Evolutionary conservation across 1,284 basidiomycete genomes (phyloP), one percentile per base, ranked within the genome.

Genomic region (Fomitopsis betulina): DNA sequence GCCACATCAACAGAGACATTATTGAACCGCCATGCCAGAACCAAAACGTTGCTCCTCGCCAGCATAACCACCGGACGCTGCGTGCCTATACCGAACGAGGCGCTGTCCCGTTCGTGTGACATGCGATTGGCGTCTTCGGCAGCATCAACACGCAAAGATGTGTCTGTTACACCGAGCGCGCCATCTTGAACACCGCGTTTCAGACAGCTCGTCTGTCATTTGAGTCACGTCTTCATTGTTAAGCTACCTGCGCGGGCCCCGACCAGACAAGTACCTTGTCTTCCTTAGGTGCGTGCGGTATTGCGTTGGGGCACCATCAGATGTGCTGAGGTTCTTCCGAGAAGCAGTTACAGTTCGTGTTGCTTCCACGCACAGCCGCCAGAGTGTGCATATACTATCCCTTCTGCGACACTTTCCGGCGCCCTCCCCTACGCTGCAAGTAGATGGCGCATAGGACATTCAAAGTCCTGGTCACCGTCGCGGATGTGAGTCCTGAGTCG

Each of bases 381-480:
- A 1, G 13, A 23, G 27, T 8, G 32, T n/a, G n/a, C 53, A 54
- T 42, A 43, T 32, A 32, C 27, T 13, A 17, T 35, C 17, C 10
- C 40, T 15, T 19, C 33, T 12, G 35, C 42, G 35, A 40, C 53
- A 47, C 47, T 21, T 9, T n/a, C 40, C 9, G 12, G 8, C n/a
- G 7, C 17, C 19, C 23, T 35, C 35, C 45, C 12, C 19, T 38
- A 23, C 17, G 52, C 19, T 19, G 32, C 15, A 37, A 32, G 10
- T 13, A 17, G 3, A 53, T 53, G 12, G 27, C 49, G 27, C 27
- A 30, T 19, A 33, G 25, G 21, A 42, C 54, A 7, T 37, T 68
- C 17, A 60, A 58, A n/a, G 55, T 60, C 27, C 58, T 61, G 8
- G 62, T 68, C 21, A 64, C 67, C 30, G 59, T 58, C 13, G 59